Evolutionary conservation across 1,139 yeast species (phyloP), one percentile per base, ranked within the genome.

Genomic region (Taphrina sp.): DNA sequence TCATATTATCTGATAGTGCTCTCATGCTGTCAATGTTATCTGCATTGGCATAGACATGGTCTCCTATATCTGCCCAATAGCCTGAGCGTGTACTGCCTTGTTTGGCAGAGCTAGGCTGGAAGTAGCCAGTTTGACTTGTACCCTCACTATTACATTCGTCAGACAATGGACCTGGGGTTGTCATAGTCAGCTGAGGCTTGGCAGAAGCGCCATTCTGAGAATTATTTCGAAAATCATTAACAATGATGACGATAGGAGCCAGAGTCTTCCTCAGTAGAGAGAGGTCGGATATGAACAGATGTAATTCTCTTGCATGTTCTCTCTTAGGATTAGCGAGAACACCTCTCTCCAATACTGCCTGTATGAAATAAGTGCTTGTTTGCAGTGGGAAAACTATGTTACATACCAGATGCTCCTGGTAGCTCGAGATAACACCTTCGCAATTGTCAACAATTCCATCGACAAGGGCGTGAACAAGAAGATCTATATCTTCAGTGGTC

Each of bases 401-500:
- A 26, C 45, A 26, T 7, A 41, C 72, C 36, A 79, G 64, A 43
- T 78, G 64, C 41, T 74, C 67, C 49, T 79, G 73, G 64, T 79
- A 83, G 7, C 80, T 79, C 0, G 79, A 70, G n/a, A 85, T 73
- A 41, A 83, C 77, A 5, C 80, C 80, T 61, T 79, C 78, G 1
- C 85, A 74, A 58, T 82, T 68, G 64, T 82, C 83, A 5, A 78
- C 81, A 22, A 74, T 68, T 2, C 80, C 73, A 64, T 79, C 83
- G n/a, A 79, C 63, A 7, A 79, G 69, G 2, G 80, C 78, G 60
- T 79, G 81, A 12, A 78, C 68, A 33, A 79, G 66, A 20, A 77
- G 70, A 0, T 79, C 74, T 0, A 80, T 70, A 62, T 78, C 81
- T 54, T 75, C 70, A 0, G 79, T 72, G 42, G 75, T 76, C 44